A percentile compares a stretch with the other conserved stretches of the same genome.
phyloP scores from a whole-genome alignment of 164 flowering plant genomes.

The Vitis vinifera region ASM3070453v1 NC_081806.1:2198501-2199000 shows the following conservation, averaged over 20 bases:
- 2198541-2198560: neutral
- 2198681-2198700: conserved; percentile 71
- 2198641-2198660: conserved; percentile 79
- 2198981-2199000: conserved; percentile 57
- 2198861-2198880: neutral
- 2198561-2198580: neutral
- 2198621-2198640: conserved; percentile 94
- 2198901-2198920: conserved; percentile 23
- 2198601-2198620: conserved; percentile 46
- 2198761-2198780: too few relatives aligned
- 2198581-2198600: neutral
- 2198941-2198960: conserved; percentile 25
- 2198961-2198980: conserved; percentile 23
- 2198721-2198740: conserved; percentile 51
- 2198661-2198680: conserved; percentile 89
- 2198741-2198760: too few relatives aligned
- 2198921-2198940: conserved; percentile 28
- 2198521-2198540: conserved; percentile 22
- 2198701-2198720: conserved; percentile 50
- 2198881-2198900: neutral
- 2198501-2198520: conserved; percentile 79
- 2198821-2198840: neutral
- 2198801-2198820: too few relatives aligned
- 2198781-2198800: too few relatives aligned
- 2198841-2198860: neutral